Base-by-base conservation (phyloP, 106 monocot genomes). In the Dendrobium officinale region DNA sequence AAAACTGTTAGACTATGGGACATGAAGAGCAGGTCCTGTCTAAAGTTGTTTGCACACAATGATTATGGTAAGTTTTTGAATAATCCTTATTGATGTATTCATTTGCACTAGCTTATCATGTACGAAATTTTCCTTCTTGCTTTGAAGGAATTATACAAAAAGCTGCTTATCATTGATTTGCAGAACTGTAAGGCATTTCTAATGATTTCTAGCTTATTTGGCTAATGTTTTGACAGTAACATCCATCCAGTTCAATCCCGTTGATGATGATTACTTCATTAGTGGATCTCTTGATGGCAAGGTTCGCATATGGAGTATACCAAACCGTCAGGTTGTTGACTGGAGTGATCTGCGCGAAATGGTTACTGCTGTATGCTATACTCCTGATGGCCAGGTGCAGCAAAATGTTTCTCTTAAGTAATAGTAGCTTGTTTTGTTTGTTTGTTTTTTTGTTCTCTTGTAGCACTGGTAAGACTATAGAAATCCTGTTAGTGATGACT, bases 281-380 rank as follows among this genome's bases (percentile, higher is more conserved):
- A 99, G 98, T 67, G 98, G 98, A 20, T 99, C 98, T 31, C 89
- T 99, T 47, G 98, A 99, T 87, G 85, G 85, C 66, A 99, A 99
- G 85, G 92, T 91, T 70, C 88, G 98, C n/a, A 90, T 99, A 75
- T 99, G 98, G 98, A 99, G 90, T 79, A 83, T 95, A 49, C 91
- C 88, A 40, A 91, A 95, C 77, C 92, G 88, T 49, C 89, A 91
- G 29, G 98, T 99, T 59, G 88, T 95, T 79, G 91, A 99, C 82
- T 99, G 93, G 92, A 89, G 47, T 33, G 92, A 99, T 78, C 88
- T 99, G 29, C 88, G 88, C 81, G 98, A 99, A 79, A 99, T 95
- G 92, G 90, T 95, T 55, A 99, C 98, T 22, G 98, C 98, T 20
- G 85, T 83, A 15, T 91, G 92, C 55, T 99, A 93, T 81, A 95